Conservation (phyloP, 163 green algal species). For the Chlorella variabilis region DNA sequence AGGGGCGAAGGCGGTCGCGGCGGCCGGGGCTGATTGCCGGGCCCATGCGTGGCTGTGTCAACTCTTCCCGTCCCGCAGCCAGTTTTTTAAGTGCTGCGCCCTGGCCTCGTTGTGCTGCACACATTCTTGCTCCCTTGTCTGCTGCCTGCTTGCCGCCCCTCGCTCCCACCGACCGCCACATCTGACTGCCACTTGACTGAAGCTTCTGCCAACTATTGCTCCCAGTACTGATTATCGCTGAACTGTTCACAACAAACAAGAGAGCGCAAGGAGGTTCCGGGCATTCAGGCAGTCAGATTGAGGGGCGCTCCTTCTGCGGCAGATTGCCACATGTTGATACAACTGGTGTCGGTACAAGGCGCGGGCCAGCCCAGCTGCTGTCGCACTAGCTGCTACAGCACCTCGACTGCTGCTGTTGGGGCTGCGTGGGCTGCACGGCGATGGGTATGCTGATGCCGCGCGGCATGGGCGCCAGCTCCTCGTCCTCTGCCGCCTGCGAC, state of each 20-base stretch:
- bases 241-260: no score
- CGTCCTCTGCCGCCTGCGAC: not conserved
- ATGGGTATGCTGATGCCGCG: constrained; percentile 30
- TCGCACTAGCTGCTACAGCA: constrained; percentile 32
- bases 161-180: no score
- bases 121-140: not conserved
- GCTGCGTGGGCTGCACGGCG: not conserved
- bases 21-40: not conserved
- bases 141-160: no score
- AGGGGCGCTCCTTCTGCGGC: no score
- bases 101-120: not conserved
- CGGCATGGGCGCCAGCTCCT: constrained; percentile 3
- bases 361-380: no score
- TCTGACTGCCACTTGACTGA: no score
- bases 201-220: no score
- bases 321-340: no score
- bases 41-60: not conserved
- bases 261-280: no score
- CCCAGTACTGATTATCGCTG: no score
- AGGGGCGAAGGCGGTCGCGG: constrained; percentile 37
- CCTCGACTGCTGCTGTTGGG: not conserved
- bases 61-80: not conserved
- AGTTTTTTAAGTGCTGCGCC: not conserved
- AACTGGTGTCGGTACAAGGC: no score
- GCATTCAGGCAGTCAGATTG: no score